Evolutionary conservation across 148 eudicot genomes (phyloP).

Genomic region (Cornus controversa): DNA sequence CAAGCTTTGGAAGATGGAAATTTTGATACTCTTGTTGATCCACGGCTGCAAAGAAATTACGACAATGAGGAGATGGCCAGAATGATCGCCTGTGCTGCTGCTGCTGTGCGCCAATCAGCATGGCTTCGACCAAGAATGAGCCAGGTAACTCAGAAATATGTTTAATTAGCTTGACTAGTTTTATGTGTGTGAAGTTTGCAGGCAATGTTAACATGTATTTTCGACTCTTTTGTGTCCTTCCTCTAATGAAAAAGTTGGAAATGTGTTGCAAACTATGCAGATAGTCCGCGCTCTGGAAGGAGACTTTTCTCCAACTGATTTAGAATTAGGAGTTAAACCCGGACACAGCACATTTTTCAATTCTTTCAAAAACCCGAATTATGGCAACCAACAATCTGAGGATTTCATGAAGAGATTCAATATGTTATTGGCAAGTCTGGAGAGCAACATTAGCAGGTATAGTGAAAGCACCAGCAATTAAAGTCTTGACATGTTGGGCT

Average conservation of each 20-base stretch:
- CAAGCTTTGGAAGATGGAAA: slow-evolving; percentile 45
- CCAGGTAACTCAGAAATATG: slow-evolving; percentile 29
- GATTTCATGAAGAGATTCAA: neutral
- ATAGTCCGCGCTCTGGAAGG: slow-evolving; percentile 50
- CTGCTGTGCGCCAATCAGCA: slow-evolving; percentile 51
- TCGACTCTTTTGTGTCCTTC: neutral
- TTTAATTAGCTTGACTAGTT: too few relatives aligned
- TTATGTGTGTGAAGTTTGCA: neutral
- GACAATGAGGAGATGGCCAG: slow-evolving; percentile 39
- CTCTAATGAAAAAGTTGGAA: neutral
- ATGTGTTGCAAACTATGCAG: slow-evolving; percentile 20
- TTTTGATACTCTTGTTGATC: slow-evolving; percentile 37
- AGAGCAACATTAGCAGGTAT: too few relatives aligned
- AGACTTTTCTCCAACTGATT: slow-evolving; percentile 34
- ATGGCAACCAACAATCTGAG: neutral
- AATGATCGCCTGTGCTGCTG: slow-evolving; percentile 66
- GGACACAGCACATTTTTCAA: slow-evolving; percentile 25
- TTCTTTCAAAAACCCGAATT: neutral
- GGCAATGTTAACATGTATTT: neutral
- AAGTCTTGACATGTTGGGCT: neutral
- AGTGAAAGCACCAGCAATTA: neutral
- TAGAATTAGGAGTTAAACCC: slow-evolving; percentile 42
- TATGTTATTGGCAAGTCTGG: neutral
- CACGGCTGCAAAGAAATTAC: slow-evolving; percentile 35
- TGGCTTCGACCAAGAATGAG: slow-evolving; percentile 60